A percentile compares a stretch with the other conserved stretches of the same genome.
Evolutionary conservation across 2,329 filamentous ascomycete species (phyloP).

Genomic region (Calonectria pseudoturangicola): DNA sequence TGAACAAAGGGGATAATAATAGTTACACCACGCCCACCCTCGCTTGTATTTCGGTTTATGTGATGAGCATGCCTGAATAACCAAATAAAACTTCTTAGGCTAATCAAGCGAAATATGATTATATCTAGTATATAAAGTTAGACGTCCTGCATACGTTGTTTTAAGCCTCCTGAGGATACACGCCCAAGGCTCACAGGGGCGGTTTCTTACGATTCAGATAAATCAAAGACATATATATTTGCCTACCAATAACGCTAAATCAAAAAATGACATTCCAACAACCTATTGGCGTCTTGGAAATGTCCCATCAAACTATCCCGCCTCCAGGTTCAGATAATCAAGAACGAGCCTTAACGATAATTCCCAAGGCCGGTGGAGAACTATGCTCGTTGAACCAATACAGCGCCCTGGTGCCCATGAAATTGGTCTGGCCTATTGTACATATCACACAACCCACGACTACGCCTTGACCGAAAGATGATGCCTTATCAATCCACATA

Average conservation of each 20-base stretch:
- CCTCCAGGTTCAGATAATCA: slow-evolving; percentile 1
- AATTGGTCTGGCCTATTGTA: slow-evolving; percentile 44
- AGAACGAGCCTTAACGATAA: slow-evolving; percentile 14
- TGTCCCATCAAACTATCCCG: slow-evolving; percentile 5
- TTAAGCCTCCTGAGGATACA: not conserved
- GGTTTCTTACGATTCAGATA: not conserved
- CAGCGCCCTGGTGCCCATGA: slow-evolving; percentile 1
- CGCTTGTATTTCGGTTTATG: not conserved
- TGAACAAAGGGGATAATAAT: not conserved
- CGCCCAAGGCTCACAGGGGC: too few relatives aligned
- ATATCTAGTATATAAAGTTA: not conserved
- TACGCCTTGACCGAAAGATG: slow-evolving; percentile 28
- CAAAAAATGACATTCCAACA: slow-evolving; percentile 25
- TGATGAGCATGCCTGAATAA: not conserved
- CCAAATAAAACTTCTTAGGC: not conserved
- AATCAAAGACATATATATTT: slow-evolving; percentile 24
- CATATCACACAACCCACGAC: slow-evolving; percentile 38
- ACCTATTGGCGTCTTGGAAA: slow-evolving; percentile 11
- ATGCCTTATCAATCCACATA: slow-evolving; percentile 27
- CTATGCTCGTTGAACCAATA: slow-evolving; percentile 28
- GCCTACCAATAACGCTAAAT: slow-evolving; percentile 40
- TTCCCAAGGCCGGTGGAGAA: slow-evolving; percentile 3
- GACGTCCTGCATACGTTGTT: not conserved
- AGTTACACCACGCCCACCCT: not conserved
- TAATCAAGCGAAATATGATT: not conserved